A percentile compares a stretch with the other conserved stretches of the same genome.
These are phyloP conservation scores for Amborella trichopoda DNA, from an alignment of 164 flowering plant species.

Conservation along the genomic window DNA sequence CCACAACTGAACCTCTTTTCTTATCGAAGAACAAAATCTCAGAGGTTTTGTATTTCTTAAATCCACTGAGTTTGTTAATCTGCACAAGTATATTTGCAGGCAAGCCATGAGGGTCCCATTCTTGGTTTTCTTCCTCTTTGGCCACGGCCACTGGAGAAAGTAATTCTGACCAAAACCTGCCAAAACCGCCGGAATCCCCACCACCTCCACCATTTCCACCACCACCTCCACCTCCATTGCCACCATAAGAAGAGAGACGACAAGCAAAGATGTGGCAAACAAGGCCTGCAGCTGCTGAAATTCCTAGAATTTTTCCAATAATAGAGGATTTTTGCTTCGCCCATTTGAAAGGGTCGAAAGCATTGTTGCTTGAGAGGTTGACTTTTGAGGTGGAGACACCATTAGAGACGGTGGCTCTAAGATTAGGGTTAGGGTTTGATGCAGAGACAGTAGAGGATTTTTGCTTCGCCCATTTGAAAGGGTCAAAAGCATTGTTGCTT, in stretches of 20 bases:
- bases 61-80: constrained; percentile 65
- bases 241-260: constrained; percentile 12
- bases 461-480: constrained; percentile 3
- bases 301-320: constrained; percentile 24
- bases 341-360: constrained; percentile 11
- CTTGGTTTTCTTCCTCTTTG: constrained; percentile 37
- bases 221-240: constrained; percentile 20
- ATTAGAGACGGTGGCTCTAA: not conserved
- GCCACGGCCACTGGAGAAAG: constrained; percentile 44
- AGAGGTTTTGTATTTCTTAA: constrained; percentile 70
- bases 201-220: constrained; percentile 24
- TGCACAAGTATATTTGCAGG: constrained; percentile 70
- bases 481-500: constrained; percentile 13
- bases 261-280: constrained; percentile 12
- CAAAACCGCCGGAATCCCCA: constrained; percentile 23
- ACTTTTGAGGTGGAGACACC: constrained; percentile 9
- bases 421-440: not conserved
- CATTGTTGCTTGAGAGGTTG: constrained; percentile 12
- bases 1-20: constrained; percentile 27
- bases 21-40: constrained; percentile 65
- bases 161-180: constrained; percentile 40
- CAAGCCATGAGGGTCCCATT: constrained; percentile 84
- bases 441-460: constrained; percentile 7
- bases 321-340: constrained; percentile 1
- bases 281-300: constrained; percentile 19